Base-by-base conservation (phyloP, 371 early-diverging fungal genomes). In the Mucor sp. region DNA sequence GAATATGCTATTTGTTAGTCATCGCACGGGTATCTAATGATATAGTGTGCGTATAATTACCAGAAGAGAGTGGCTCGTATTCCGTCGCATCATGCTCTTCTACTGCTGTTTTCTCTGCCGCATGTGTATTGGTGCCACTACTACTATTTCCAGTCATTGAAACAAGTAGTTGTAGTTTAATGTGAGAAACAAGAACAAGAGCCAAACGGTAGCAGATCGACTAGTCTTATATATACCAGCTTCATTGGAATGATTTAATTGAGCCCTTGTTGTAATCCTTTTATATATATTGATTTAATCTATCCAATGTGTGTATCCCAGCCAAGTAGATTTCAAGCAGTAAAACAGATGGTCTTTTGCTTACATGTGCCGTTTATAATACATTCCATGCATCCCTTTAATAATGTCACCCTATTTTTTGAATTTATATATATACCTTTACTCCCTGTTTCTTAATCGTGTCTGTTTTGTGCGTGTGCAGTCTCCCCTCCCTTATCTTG, bases 201-300 rank as follows among this genome's bases (percentile, higher is more conserved):
- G 23, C 53, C 4, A 53, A 41, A 5, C 15, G 5, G 15, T 53
- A 27, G 5, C 12, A 15, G 15, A 27, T 27, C 12, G 11, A 53
- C 12, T 15, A 0, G 15, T 0, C 27, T 47, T 68, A 58, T 63
- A 47, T 58, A 63, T 28, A n/a, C n/a, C 4, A 43, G 28, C 15
- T 35, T 50, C 25, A 33, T 59, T 59, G 66, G 66, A 66, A 66
- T 66, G 66, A 6, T 63, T 63, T 63, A 63, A 69, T 64, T 53
- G 25, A 23, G 64, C 59, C 64, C 69, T 64, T 69, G 69, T 69
- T 69, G 69, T 66, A 60, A 43, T 66, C 60, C 55, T 66, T 33
- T 33, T 47, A n/a, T n/a, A n/a, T 47, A 37, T 41, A 48, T 19
- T 48, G n/a, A 25, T 69, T 69, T 69, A 69, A 69, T 69, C 63